phyloP scores from a whole-genome alignment of 2,329 filamentous ascomycete species.

The Xylariaceae sp. region DNA sequence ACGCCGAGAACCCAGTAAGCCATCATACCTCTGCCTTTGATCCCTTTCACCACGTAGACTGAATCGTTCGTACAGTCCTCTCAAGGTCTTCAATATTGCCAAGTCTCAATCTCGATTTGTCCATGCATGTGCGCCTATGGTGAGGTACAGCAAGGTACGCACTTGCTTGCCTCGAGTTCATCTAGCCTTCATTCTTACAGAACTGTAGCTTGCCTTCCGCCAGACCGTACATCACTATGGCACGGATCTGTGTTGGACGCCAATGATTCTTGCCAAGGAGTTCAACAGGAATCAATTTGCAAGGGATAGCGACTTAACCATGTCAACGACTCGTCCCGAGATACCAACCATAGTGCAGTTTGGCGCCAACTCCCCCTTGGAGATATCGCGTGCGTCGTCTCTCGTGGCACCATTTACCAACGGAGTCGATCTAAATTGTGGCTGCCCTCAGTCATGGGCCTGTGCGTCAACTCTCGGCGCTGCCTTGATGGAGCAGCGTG shows the following conservation, averaged over 20 bases:
- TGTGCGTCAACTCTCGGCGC: constrained; percentile 65
- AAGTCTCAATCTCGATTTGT: constrained; percentile 38
- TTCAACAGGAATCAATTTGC: constrained; percentile 60
- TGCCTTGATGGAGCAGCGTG: constrained; percentile 62
- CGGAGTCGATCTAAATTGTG: constrained; percentile 69
- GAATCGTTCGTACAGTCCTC: constrained; percentile 29
- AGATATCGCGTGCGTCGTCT: constrained; percentile 59
- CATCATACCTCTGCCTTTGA: too few species aligned
- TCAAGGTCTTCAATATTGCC: constrained; percentile 41
- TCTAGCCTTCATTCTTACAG: neutral
- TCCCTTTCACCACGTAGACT: too few species aligned
- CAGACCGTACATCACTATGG: constrained; percentile 62
- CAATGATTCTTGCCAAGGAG: constrained; percentile 68
- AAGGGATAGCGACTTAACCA: constrained; percentile 61
- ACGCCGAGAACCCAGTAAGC: too few species aligned
- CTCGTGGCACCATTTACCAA: constrained; percentile 59
- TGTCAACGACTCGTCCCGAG: constrained; percentile 47
- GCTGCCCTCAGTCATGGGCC: constrained; percentile 70
- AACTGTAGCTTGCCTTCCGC: constrained; percentile 55
- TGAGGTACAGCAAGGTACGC: constrained; percentile 29
- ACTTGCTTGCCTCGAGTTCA: neutral
- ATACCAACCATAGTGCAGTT: constrained; percentile 65
- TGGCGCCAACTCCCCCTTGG: constrained; percentile 57
- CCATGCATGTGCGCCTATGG: constrained; percentile 45
- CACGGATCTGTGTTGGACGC: constrained; percentile 65